Base-by-base conservation (phyloP, 2,329 filamentous ascomycete genomes). In the Ophiostoma tasmaniense region DNA sequence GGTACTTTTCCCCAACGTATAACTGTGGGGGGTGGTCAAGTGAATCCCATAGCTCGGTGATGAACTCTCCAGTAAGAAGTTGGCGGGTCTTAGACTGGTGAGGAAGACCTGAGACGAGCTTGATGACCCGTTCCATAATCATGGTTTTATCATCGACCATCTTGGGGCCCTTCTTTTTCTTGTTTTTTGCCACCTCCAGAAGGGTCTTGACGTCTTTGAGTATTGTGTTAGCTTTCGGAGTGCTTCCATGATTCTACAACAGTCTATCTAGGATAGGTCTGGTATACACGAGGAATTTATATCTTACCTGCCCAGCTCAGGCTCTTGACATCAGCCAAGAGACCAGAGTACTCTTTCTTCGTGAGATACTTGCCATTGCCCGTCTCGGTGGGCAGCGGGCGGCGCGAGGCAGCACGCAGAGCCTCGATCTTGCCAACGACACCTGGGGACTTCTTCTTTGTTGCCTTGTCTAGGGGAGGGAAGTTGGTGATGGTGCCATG, bases 101-200 rank as follows among this genome's bases (percentile, higher is more conserved):
- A 0, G 88, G 89, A 42, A 92, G 80, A 39, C 84, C 84, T 14
- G 88, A 83, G 5, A 91, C 89, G 20, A 92, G 81, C 80, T 89
- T 85, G 71, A 92, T 91, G 5, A 89, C 83, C 8, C 86, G 82
- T 77, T 92, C 90, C 87, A 92, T 91, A 62, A 92, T 80, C 82
- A 91, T 90, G 1, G 88, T 90, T 79, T 90, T 90, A 79, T 94
- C 91, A 74, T 94, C 88, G 5, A 86, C 78, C 13, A 89, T 81
- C 65, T 85, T 81, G 69, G 84, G 83, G 0, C 89, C 88, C 73
- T 85, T 88, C 39, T 88, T 55, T 10, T 25, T 55, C 50, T 55
- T 55, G 50, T 10, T 14, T 22, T 55, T 55, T 55, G 50, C 50
- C n/a, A 25, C 50, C 22, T 55, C 50, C 7, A 55, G 2, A 13